Conservation (phyloP, 2,329 filamentous ascomycete genomes). For the Pseudocercospora crystallina region DNA sequence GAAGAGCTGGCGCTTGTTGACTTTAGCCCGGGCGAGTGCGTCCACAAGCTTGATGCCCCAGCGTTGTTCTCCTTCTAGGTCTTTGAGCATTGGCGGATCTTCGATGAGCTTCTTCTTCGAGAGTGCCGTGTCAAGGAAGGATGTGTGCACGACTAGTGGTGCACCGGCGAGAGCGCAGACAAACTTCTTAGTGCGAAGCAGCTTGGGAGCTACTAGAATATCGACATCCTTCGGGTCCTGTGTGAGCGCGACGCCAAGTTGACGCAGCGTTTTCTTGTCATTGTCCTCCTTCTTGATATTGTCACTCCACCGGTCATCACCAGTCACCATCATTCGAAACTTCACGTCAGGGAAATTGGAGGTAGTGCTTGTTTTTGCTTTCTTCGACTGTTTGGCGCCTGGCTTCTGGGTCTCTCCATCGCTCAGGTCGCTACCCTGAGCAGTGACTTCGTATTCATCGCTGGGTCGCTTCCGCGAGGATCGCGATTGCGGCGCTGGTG, state of each 20-base stretch:
- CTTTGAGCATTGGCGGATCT: slow-evolving; percentile 65
- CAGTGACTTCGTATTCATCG: slow-evolving; percentile 43
- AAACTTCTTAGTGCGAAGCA: slow-evolving; percentile 92
- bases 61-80: slow-evolving; percentile 70
- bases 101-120: slow-evolving; percentile 62
- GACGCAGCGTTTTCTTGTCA: slow-evolving; percentile 80
- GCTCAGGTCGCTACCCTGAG: slow-evolving; percentile 45
- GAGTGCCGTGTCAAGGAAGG: slow-evolving; percentile 76
- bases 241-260: slow-evolving; percentile 81
- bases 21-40: slow-evolving; percentile 68
- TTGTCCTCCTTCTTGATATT: slow-evolving; percentile 67
- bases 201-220: slow-evolving; percentile 80
- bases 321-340: slow-evolving; percentile 78
- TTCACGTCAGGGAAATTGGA: slow-evolving; percentile 63
- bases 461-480: slow-evolving; percentile 37
- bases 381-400: slow-evolving; percentile 48
- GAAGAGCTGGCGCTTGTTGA: slow-evolving; percentile 75
- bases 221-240: slow-evolving; percentile 74
- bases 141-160: slow-evolving; percentile 71
- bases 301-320: slow-evolving; percentile 78
- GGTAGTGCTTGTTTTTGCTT: slow-evolving; percentile 44
- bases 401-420: slow-evolving; percentile 46
- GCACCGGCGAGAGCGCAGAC: slow-evolving; percentile 81
- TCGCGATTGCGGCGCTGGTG: slow-evolving; percentile 24
- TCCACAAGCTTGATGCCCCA: slow-evolving; percentile 68